A percentile compares a stretch with the other conserved stretches of the same genome.
Conservation (phyloP, 139 green algal genomes). For the Chlorella sp. region DNA sequence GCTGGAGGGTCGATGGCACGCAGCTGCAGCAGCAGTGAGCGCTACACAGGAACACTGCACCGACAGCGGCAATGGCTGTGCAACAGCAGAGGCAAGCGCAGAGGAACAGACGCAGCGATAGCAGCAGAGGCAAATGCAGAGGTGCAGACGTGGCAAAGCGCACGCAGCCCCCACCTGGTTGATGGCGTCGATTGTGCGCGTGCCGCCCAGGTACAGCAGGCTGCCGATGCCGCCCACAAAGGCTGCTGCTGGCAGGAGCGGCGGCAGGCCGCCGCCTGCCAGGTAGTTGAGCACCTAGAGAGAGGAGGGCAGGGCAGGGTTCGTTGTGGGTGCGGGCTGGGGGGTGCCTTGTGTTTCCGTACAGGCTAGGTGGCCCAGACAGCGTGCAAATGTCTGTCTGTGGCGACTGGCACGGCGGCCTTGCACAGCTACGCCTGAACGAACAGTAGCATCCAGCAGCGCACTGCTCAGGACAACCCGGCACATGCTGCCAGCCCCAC, state of each 20-base stretch:
- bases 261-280: slow-evolving; percentile 4
- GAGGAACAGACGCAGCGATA: not conserved
- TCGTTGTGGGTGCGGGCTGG: too few relatives aligned
- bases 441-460: too few relatives aligned
- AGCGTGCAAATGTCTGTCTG: too few relatives aligned
- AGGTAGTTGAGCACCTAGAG: slow-evolving; percentile 20
- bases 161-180: slow-evolving; percentile 24
- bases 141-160: not conserved
- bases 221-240: slow-evolving; percentile 30
- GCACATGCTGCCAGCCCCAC: not conserved
- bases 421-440: too few relatives aligned
- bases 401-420: too few relatives aligned
- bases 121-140: not conserved
- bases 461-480: too few relatives aligned
- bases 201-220: slow-evolving; percentile 47
- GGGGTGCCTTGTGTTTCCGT: too few relatives aligned
- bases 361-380: too few relatives aligned
- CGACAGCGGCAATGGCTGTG: not conserved
- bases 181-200: slow-evolving; percentile 33
- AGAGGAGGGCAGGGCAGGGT: too few relatives aligned
- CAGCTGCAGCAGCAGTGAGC: not conserved
- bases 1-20: not conserved
- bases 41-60: not conserved
- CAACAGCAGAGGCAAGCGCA: too few relatives aligned
- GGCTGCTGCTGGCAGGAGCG: not conserved